Evolutionary conservation across 331 rosid genomes (phyloP).

Genomic region (Phaseolus coccineus): DNA sequence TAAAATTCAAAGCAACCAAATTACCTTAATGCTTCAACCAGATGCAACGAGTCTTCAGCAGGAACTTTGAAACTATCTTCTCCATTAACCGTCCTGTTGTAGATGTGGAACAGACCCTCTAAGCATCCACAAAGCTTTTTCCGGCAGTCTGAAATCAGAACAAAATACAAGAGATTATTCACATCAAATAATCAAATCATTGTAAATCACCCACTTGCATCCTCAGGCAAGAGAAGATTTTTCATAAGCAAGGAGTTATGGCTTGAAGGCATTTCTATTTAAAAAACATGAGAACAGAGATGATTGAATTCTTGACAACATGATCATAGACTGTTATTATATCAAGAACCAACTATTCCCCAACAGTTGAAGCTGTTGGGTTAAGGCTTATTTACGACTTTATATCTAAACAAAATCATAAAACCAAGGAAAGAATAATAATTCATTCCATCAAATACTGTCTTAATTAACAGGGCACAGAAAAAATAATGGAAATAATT

Average conservation of each 20-base stretch:
- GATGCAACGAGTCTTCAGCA: conserved; percentile 92
- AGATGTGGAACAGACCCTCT: conserved; percentile 93
- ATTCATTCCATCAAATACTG: conserved; percentile 1
- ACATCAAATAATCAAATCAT: background rate
- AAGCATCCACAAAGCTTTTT: conserved; percentile 93
- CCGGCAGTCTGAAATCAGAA: conserved; percentile 80
- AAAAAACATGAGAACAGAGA: background rate
- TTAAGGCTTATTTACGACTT: background rate
- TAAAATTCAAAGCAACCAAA: conserved; percentile 39
- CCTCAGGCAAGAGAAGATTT: conserved; percentile 25
- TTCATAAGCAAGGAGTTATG: background rate
- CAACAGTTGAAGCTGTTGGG: background rate
- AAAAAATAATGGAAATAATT: conserved; percentile 7
- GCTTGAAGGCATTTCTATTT: background rate
- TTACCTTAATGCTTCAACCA: conserved; percentile 97
- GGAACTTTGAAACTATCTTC: conserved; percentile 92
- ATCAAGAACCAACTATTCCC: conserved; percentile 21
- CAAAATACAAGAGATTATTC: conserved; percentile 21
- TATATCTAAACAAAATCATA: conserved; percentile 3
- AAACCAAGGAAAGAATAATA: conserved; percentile 18
- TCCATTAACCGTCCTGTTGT: conserved; percentile 82
- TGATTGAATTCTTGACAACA: background rate
- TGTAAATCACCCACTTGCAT: conserved; percentile 2
- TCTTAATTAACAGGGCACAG: conserved; percentile 23
- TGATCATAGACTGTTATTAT: conserved; percentile 2